Base-by-base conservation (phyloP, 495 filamentous ascomycete genomes). In the Aspergillus saccharolyticus region DNA sequence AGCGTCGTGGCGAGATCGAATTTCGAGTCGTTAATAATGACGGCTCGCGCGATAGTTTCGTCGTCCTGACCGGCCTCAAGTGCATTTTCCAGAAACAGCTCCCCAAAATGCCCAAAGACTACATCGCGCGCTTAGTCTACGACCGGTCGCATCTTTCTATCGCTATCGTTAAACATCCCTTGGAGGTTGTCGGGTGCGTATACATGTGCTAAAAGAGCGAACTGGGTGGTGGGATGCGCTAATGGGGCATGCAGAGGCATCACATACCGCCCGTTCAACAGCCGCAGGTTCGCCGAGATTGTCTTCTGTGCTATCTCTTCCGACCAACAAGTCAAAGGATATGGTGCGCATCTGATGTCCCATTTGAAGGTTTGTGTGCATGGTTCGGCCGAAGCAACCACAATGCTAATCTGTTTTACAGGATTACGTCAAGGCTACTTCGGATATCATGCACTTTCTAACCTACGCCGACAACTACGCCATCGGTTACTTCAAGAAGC, bases 391-490 rank as follows among this genome's bases (percentile, higher is more conserved):
- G 30, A 24, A 18, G 30, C 20, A 18, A 28, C 25, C 33, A 59
- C 73, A 45, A 72, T 44, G 16, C 17, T 44, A 16, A 22, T 20
- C 10, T 42, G 12, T 54, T 53, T 54, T 28, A 21, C 49, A 80
- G 77, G 94, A 98, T 75, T 98, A 97, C 68, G 94, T 98, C 63
- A 96, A 96, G 75, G 94, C 94, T 1, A 96, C 91, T 4, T 94
- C 89, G 6, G 87, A 91, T 55, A 92, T 98, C 21, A 96, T 96
- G 90, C 91, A 98, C 72, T 97, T 98, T 76, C 82, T 98, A 15
- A 98, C 94, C 9, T 98, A 98, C 63, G 94, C 94, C 47, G 95
- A 98, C 70, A 98, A 98, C 68, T 97, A 97, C 66, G 94, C 94
- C 19, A 98, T 97, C 61, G 94, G 95, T 8, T 98, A 97, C 68